Evolutionary conservation across 2,329 filamentous ascomycete genomes (phyloP).

Genomic region (Alternaria sp.): DNA sequence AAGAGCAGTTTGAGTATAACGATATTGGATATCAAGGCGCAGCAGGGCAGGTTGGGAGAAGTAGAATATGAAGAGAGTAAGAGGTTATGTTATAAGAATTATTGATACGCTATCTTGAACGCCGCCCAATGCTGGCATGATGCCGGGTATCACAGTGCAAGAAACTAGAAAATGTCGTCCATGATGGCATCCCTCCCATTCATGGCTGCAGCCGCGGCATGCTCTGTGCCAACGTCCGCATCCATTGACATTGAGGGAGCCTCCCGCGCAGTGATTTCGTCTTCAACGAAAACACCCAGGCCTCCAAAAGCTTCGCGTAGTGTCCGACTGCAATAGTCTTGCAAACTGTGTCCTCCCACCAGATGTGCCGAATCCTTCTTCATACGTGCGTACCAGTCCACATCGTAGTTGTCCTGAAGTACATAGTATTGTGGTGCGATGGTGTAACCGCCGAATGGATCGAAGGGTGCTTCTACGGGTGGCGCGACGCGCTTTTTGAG

Average conservation of each 20-base stretch:
- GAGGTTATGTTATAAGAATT: background rate
- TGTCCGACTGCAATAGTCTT: conserved; percentile 82
- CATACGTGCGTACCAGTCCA: conserved; percentile 74
- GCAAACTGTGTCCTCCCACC: conserved; percentile 83
- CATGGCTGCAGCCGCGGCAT: conserved; percentile 60
- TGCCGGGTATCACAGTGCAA: conserved; percentile 47
- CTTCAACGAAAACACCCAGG: conserved; percentile 83
- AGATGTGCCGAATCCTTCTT: conserved; percentile 71
- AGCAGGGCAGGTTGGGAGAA: conserved; percentile 25
- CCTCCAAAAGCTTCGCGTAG: conserved; percentile 92
- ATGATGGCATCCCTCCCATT: conserved; percentile 64
- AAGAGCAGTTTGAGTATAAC: conserved; percentile 55
- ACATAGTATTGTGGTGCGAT: conserved; percentile 73
- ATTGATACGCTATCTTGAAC: conserved; percentile 20
- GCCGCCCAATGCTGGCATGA: conserved; percentile 40
- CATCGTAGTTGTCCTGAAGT: conserved; percentile 75
- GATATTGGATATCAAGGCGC: conserved; percentile 54
- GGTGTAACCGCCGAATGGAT: conserved; percentile 82
- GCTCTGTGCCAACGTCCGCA: conserved; percentile 43
- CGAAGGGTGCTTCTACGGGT: conserved; percentile 78
- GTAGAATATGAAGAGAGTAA: conserved; percentile 14
- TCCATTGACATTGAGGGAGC: conserved; percentile 48
- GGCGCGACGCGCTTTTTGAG: conserved; percentile 72
- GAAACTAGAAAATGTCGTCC: conserved; percentile 53
- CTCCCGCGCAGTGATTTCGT: conserved; percentile 66